A percentile compares a stretch with the other conserved stretches of the same genome.
Evolutionary conservation across 2,329 filamentous ascomycete species (phyloP).

Genomic region (Xylaria sp.): DNA sequence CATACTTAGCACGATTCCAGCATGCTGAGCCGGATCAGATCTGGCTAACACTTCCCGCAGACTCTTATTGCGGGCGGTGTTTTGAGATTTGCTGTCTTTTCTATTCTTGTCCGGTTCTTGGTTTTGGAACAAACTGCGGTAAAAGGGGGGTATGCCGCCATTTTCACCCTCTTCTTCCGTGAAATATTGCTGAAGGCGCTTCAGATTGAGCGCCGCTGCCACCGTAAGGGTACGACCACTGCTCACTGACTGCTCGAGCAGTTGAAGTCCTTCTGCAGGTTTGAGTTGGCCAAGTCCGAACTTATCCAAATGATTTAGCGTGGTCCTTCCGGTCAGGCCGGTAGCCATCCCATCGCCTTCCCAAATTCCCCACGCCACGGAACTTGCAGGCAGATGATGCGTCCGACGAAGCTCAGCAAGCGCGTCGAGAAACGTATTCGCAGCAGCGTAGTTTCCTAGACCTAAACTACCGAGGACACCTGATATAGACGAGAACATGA

Average conservation of each 20-base stretch:
- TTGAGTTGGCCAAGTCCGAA: constrained; percentile 43
- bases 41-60: constrained; percentile 30
- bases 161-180: constrained; percentile 31
- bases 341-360: constrained; percentile 47
- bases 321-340: background rate
- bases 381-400: constrained; percentile 42
- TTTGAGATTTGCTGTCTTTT: background rate
- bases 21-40: constrained; percentile 38
- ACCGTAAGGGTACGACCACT: constrained; percentile 41
- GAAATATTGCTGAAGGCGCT: constrained; percentile 40
- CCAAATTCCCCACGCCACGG: constrained; percentile 47
- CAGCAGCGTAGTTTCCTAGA: constrained; percentile 45
- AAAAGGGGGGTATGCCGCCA: constrained; percentile 41
- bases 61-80: background rate
- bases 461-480: constrained; percentile 45
- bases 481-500: constrained; percentile 47
- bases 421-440: constrained; percentile 39
- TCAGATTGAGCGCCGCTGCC: constrained; percentile 43
- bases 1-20: constrained; percentile 41
- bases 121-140: background rate
- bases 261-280: constrained; percentile 38
- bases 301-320: constrained; percentile 27
- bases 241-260: constrained; percentile 40
- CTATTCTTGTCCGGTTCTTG: background rate
- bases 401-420: constrained; percentile 41